These are phyloP conservation scores for Tolypocladium paradoxum DNA, from an alignment of 2,329 filamentous ascomycete genomes.

Conservation along the genomic window DNA sequence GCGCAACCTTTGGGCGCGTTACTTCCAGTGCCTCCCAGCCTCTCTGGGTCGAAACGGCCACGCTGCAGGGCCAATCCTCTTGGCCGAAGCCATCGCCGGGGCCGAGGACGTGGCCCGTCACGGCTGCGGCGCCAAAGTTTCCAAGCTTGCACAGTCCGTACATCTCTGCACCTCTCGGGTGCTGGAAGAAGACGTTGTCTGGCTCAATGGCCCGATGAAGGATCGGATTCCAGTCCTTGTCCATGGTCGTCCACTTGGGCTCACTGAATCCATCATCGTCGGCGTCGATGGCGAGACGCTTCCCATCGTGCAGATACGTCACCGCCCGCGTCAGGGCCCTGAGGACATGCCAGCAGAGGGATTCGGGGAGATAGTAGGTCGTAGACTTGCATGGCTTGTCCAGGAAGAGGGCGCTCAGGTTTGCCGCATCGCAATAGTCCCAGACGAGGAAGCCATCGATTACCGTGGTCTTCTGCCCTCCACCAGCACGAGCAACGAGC, in stretches of 20 bases:
- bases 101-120: conserved; percentile 24
- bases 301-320: conserved; percentile 41
- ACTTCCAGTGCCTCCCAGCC: conserved; percentile 7
- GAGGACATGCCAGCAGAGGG: conserved; percentile 45
- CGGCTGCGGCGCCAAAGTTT: conserved; percentile 28
- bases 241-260: conserved; percentile 9
- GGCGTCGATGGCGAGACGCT: conserved; percentile 12
- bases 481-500: conserved; percentile 6
- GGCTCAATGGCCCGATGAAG: conserved; percentile 37
- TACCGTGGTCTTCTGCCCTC: conserved; percentile 1
- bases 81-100: background rate
- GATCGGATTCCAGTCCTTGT: conserved; percentile 39
- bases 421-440: conserved; percentile 43
- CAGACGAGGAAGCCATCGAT: conserved; percentile 30
- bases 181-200: conserved; percentile 39
- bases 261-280: background rate
- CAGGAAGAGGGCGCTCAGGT: conserved; percentile 30
- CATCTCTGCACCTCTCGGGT: conserved; percentile 33
- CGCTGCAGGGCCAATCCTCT: background rate
- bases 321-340: conserved; percentile 36
- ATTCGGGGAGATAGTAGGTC: conserved; percentile 34
- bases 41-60: conserved; percentile 6
- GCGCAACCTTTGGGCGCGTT: conserved; percentile 2
- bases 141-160: conserved; percentile 46
- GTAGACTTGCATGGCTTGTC: conserved; percentile 10